Evolutionary conservation across 2,329 filamentous ascomycete genomes (phyloP), one percentile per base, ranked within the genome.

Genomic region (Claviceps sp.): DNA sequence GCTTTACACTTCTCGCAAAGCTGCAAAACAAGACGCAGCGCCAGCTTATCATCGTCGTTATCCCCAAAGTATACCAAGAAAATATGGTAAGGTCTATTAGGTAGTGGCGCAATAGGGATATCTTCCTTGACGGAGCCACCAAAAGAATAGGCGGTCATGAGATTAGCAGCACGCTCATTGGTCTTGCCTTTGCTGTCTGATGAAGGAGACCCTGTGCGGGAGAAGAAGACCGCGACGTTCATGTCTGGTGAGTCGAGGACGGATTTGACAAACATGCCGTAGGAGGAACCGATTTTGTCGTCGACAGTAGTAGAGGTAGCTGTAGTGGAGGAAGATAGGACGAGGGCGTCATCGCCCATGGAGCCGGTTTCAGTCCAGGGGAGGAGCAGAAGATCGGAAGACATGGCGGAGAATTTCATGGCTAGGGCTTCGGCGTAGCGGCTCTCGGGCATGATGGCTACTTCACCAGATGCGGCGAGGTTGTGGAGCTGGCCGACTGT

Each of bases 1-100:
- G 95, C 81, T 44, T 86, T 80, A 4, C 80, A 76, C 60, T 89
- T 93, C 64, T 84, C 82, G 1, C 84, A 87, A 1, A 98, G 76
- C 62, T 96, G 91, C 3, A 97, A 74, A 3, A 91, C 85, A 24
- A 97, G 79, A 1, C 83, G 76, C 0, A 97, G 74, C 0, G 89
- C 90, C 4, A 84, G 80, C 7, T 81, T 78, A 61, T 96, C 91
- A 62, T 98, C 93, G 1, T 74, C 70, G 8, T 74, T 70, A 7
- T 87, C 87, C 17, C 91, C 90, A 54, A 95, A 83, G 68, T 89
- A 97, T 0, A 90, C 85, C 51, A 95, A 74, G 64, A 95, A 90
- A 57, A 97, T 77, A 63, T 91, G 89, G 63, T 95, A 89, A 39
- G 80, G 82, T 55, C 82, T 83, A 60, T 87, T 80, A 5, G 74